Conservation (phyloP, 768 basidiomycete genomes). For the Cystofilobasidium macerans region DNA sequence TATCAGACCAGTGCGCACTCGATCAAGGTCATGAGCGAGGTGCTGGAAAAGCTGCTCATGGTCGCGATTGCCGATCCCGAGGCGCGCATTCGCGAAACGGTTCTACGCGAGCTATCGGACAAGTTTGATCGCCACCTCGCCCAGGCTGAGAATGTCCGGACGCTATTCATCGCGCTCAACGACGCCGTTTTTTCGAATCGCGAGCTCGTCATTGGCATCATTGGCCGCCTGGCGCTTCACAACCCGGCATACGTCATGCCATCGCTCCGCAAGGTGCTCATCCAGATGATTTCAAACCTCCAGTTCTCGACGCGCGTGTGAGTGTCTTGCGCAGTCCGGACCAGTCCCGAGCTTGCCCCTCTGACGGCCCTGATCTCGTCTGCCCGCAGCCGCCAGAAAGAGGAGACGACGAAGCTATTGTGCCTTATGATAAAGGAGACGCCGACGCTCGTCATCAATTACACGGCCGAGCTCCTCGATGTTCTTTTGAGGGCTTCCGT, state of each 20-base stretch:
- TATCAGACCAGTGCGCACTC: slow-evolving; percentile 92
- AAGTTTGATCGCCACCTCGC: slow-evolving; percentile 94
- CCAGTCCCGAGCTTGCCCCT: background rate
- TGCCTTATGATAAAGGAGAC: slow-evolving; percentile 83
- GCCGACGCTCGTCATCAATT: slow-evolving; percentile 86
- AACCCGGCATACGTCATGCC: slow-evolving; percentile 99
- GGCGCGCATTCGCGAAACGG: slow-evolving; percentile 68
- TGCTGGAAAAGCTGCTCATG: slow-evolving; percentile 88
- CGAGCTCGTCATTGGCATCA: slow-evolving; percentile 75
- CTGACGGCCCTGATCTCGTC: too few relatives aligned
- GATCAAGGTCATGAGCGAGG: slow-evolving; percentile 92
- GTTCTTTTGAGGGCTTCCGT: slow-evolving; percentile 67
- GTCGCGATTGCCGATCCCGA: slow-evolving; percentile 95
- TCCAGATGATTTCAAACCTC: slow-evolving; percentile 88
- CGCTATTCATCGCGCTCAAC: slow-evolving; percentile 90
- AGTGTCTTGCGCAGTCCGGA: slow-evolving; percentile 39
- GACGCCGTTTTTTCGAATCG: slow-evolving; percentile 93
- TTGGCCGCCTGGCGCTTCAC: slow-evolving; percentile 83
- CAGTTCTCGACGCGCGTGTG: slow-evolving; percentile 84
- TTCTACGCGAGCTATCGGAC: slow-evolving; percentile 74
- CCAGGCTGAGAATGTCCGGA: slow-evolving; percentile 96
- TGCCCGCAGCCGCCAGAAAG: slow-evolving; percentile 43
- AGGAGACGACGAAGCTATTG: slow-evolving; percentile 83
- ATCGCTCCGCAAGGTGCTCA: slow-evolving; percentile 82
- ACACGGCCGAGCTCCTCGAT: slow-evolving; percentile 85